phyloP scores from a whole-genome alignment of 495 filamentous ascomycete species.

The Glonium stellatum region DNA sequence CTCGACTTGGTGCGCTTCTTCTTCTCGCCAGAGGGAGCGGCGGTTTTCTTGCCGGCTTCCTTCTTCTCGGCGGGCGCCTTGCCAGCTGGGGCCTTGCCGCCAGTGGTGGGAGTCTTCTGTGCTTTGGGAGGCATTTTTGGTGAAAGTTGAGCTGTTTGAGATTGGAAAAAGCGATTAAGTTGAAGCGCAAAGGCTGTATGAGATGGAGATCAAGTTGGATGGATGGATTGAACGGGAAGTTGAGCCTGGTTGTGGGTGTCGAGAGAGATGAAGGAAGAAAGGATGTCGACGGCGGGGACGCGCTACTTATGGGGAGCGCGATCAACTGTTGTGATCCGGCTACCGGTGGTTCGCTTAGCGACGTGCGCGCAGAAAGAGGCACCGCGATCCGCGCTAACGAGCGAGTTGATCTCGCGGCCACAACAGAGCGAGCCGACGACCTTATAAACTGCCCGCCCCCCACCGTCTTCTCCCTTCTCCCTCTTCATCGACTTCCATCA shows the following conservation, averaged over 20 bases:
- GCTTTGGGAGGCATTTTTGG: slow-evolving; percentile 89
- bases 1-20: slow-evolving; percentile 99
- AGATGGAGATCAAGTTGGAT: slow-evolving; percentile 4
- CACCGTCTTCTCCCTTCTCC: slow-evolving; percentile 14
- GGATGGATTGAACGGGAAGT: neutral
- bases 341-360: neutral
- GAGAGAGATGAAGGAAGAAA: slow-evolving; percentile 27
- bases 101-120: slow-evolving; percentile 95
- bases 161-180: slow-evolving; percentile 8
- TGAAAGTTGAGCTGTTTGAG: slow-evolving; percentile 8
- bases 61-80: slow-evolving; percentile 95
- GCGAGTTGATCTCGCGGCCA: slow-evolving; percentile 32
- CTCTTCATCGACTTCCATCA: slow-evolving; percentile 22
- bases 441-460: slow-evolving; percentile 28
- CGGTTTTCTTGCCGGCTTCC: slow-evolving; percentile 98
- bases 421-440: slow-evolving; percentile 22
- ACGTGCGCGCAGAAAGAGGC: slow-evolving; percentile 2
- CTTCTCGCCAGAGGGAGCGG: slow-evolving; percentile 88
- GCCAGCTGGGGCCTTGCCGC: slow-evolving; percentile 90
- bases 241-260: slow-evolving; percentile 6
- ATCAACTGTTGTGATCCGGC: slow-evolving; percentile 29
- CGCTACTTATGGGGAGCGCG: slow-evolving; percentile 28
- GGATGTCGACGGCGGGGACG: slow-evolving; percentile 21
- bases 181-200: neutral
- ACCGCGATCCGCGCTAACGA: slow-evolving; percentile 19